These are phyloP conservation scores for Erodium chrysanthum DNA, from an alignment of 441 rosid genomes.

Conservation along the genomic window DNA sequence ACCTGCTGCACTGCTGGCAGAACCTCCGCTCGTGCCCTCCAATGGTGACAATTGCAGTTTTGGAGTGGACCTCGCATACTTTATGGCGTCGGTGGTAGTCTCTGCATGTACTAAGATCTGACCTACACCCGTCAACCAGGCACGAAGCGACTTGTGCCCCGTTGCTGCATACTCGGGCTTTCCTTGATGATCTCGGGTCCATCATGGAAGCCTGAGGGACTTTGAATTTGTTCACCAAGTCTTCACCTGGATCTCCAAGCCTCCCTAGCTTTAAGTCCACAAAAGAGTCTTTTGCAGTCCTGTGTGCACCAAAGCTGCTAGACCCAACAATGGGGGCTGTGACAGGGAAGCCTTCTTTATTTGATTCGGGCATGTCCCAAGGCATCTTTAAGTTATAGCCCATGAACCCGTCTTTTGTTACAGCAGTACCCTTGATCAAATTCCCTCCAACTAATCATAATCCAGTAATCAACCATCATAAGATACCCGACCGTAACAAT, in stretches of 20 bases:
- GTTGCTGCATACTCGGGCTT: constrained; percentile 32
- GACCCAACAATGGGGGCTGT: constrained; percentile 16
- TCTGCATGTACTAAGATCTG: constrained; percentile 52
- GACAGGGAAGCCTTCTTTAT: constrained; percentile 13
- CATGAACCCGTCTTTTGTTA: constrained; percentile 19
- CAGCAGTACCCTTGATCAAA: constrained; percentile 12
- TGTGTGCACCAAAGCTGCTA: constrained; percentile 9
- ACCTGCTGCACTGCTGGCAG: constrained; percentile 86
- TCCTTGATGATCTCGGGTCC: constrained; percentile 45
- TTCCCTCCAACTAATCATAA: constrained; percentile 12
- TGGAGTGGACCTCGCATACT: constrained; percentile 62
- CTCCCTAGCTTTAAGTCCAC: constrained; percentile 23
- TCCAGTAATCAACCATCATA: neutral
- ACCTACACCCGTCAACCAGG: constrained; percentile 60
- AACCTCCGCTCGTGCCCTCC: constrained; percentile 52
- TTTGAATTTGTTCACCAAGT: constrained; percentile 11
- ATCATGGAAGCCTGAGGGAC: constrained; percentile 22
- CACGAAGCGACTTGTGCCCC: constrained; percentile 42
- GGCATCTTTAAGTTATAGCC: constrained; percentile 21
- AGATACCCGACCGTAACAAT: constrained; percentile 13
- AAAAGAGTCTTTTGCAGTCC: neutral
- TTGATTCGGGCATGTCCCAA: neutral
- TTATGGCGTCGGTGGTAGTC: constrained; percentile 68
- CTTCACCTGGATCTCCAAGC: constrained; percentile 15
- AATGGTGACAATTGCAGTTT: constrained; percentile 45